phyloP scores from a whole-genome alignment of 1,284 basidiomycete genomes.

The Leccinum fallax region DNA sequence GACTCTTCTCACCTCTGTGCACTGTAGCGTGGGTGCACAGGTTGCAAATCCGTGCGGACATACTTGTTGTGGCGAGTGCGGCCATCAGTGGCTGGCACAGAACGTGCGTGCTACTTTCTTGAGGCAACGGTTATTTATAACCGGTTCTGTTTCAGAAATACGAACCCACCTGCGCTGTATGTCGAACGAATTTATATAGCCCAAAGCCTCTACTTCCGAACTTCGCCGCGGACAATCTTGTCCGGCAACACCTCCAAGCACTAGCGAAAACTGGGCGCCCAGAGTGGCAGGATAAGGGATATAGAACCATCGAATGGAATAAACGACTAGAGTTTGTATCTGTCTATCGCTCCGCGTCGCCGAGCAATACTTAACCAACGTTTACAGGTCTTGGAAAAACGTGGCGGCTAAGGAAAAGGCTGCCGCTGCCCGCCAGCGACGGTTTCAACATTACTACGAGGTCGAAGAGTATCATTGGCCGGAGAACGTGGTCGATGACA shows the following conservation, averaged over 20 bases:
- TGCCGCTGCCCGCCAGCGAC: slow-evolving; percentile 8
- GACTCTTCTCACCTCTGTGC: slow-evolving; percentile 4
- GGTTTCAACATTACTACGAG: slow-evolving; percentile 15
- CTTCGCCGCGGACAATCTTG: slow-evolving; percentile 50
- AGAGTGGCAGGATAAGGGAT: slow-evolving; percentile 50
- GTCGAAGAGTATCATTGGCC: slow-evolving; percentile 13
- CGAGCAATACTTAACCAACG: not conserved
- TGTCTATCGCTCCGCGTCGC: not conserved
- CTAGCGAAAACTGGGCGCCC: slow-evolving; percentile 41
- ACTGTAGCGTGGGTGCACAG: slow-evolving; percentile 51
- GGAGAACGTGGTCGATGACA: slow-evolving; percentile 7
- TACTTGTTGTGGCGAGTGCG: slow-evolving; percentile 56
- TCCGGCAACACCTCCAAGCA: slow-evolving; percentile 49
- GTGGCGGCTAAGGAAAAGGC: slow-evolving; percentile 19
- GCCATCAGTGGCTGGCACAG: slow-evolving; percentile 48
- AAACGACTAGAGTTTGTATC: slow-evolving; percentile 46
- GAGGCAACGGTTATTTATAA: not conserved
- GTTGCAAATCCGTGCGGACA: slow-evolving; percentile 60
- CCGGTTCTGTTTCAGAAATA: slow-evolving; percentile 32
- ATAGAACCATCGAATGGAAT: slow-evolving; percentile 46
- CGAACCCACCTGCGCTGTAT: slow-evolving; percentile 47
- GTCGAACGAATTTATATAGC: slow-evolving; percentile 43
- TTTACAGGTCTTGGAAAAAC: slow-evolving; percentile 33
- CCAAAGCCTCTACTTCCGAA: slow-evolving; percentile 52
- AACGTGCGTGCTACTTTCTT: slow-evolving; percentile 36